phyloP scores from a whole-genome alignment of 805 yeast species.

The Wickerhamiella dianesei region DNA sequence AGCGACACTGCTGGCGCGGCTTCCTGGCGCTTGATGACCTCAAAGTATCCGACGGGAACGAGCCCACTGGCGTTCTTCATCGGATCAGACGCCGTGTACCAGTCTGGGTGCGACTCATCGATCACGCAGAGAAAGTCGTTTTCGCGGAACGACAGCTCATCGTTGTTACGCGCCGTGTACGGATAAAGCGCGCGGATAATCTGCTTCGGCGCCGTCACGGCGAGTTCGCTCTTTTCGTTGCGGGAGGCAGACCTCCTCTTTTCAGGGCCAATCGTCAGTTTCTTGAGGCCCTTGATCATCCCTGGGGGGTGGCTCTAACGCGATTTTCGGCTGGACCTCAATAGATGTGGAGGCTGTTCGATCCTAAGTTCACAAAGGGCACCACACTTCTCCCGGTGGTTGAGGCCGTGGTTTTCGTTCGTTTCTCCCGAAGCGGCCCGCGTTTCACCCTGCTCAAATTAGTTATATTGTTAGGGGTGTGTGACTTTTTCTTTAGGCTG shows the following conservation, averaged over 20 bases:
- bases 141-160: slow-evolving; percentile 60
- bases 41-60: slow-evolving; percentile 79
- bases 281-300: slow-evolving; percentile 5
- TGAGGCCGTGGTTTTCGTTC: neutral
- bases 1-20: slow-evolving; percentile 22
- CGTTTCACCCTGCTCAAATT: neutral
- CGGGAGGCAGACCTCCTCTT: slow-evolving; percentile 6
- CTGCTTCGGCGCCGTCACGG: slow-evolving; percentile 49
- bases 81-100: slow-evolving; percentile 87
- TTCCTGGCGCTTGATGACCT: slow-evolving; percentile 39
- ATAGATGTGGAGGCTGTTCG: too few relatives aligned
- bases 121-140: slow-evolving; percentile 86
- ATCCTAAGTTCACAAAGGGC: too few relatives aligned
- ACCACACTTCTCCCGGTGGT: too few relatives aligned
- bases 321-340: too few relatives aligned
- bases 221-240: slow-evolving; percentile 19
- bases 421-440: neutral
- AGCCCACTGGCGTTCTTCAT: slow-evolving; percentile 61
- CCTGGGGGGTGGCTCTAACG: neutral
- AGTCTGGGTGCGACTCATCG: slow-evolving; percentile 42
- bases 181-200: slow-evolving; percentile 73
- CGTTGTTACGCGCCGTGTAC: slow-evolving; percentile 65
- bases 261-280: slow-evolving; percentile 1
- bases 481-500: neutral
- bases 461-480: neutral